Evolutionary conservation across 768 basidiomycete genomes (phyloP).

Genomic region (Tricholoma bakamatsutake): DNA sequence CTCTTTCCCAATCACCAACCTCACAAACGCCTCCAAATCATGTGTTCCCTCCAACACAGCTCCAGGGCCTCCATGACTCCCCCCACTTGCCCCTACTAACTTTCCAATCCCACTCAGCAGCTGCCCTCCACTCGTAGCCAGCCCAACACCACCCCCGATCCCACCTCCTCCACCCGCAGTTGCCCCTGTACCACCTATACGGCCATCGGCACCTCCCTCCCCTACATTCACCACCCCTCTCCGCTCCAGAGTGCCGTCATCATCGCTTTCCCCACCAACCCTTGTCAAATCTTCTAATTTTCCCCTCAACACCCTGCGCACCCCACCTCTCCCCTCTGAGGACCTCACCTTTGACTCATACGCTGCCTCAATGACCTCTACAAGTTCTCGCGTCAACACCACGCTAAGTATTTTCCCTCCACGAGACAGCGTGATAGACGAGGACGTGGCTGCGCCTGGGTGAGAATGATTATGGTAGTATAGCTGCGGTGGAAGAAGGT

Average conservation of each 20-base stretch:
- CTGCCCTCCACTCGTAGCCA: constrained; percentile 26
- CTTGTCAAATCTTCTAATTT: constrained; percentile 51
- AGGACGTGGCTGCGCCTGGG: constrained; percentile 1
- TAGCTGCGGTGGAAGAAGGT: constrained; percentile 6
- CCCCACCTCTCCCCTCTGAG: constrained; percentile 54
- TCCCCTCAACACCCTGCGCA: constrained; percentile 49
- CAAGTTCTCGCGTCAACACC: constrained; percentile 38
- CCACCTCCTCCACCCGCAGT: constrained; percentile 15
- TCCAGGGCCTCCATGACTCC: constrained; percentile 30
- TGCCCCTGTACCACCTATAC: constrained; percentile 17
- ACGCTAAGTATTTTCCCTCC: constrained; percentile 10
- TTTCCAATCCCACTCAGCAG: constrained; percentile 38
- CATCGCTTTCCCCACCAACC: constrained; percentile 7
- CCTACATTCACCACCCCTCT: constrained; percentile 12
- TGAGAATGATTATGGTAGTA: constrained; percentile 7
- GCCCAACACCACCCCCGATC: constrained; percentile 12
- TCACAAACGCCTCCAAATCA: constrained; percentile 50
- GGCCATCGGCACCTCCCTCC: constrained; percentile 21
- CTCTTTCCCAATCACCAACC: constrained; percentile 33
- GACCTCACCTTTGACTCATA: constrained; percentile 43
- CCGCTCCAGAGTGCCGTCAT: not conserved
- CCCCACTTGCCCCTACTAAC: constrained; percentile 32
- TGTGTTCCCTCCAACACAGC: constrained; percentile 40
- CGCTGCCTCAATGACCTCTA: constrained; percentile 40
- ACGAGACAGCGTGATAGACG: constrained; percentile 3